Evolutionary conservation across 1,139 yeast species (phyloP).

Genomic region (Starmera stellimalicola): DNA sequence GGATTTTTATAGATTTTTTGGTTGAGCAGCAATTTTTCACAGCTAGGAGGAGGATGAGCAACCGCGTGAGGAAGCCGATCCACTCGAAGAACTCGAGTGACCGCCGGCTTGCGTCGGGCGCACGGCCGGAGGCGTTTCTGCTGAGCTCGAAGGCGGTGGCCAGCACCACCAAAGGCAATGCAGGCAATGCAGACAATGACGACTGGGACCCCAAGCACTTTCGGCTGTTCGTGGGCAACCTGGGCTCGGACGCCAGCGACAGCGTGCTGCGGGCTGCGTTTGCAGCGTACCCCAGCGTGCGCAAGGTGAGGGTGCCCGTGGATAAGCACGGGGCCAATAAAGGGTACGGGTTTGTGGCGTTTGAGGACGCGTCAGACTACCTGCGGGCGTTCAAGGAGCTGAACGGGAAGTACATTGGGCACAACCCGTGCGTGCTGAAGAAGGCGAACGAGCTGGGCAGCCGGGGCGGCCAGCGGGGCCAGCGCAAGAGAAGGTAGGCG

Average conservation of each 20-base stretch:
- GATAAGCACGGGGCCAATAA: conserved; percentile 31
- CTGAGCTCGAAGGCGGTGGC: conserved; percentile 17
- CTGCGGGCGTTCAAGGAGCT: conserved; percentile 62
- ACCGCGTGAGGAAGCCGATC: not conserved
- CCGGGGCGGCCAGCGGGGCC: too few species aligned
- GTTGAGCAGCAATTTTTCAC: conserved; percentile 2
- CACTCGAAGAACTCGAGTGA: conserved; percentile 30
- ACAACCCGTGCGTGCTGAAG: conserved; percentile 62
- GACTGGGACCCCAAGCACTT: conserved; percentile 66
- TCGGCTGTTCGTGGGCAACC: conserved; percentile 64
- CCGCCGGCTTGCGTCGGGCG: conserved; percentile 40
- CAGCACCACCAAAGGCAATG: not conserved
- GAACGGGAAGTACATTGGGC: conserved; percentile 71
- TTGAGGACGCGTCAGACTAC: conserved; percentile 52
- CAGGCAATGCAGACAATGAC: conserved; percentile 10
- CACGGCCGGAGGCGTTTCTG: conserved; percentile 34
- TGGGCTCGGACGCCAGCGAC: conserved; percentile 61
- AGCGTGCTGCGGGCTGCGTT: conserved; percentile 44
- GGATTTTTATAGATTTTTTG: too few species aligned
- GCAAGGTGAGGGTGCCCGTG: conserved; percentile 46
- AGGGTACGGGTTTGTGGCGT: conserved; percentile 69
- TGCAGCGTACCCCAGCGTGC: conserved; percentile 36
- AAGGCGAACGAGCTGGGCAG: conserved; percentile 47
- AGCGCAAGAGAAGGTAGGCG: conserved; percentile 4
- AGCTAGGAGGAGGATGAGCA: too few species aligned